A percentile compares a stretch with the other conserved stretches of the same genome.
phyloP scores from a whole-genome alignment of 176 grass and related monocot genomes.

The Phoenix roebelenii region DNA sequence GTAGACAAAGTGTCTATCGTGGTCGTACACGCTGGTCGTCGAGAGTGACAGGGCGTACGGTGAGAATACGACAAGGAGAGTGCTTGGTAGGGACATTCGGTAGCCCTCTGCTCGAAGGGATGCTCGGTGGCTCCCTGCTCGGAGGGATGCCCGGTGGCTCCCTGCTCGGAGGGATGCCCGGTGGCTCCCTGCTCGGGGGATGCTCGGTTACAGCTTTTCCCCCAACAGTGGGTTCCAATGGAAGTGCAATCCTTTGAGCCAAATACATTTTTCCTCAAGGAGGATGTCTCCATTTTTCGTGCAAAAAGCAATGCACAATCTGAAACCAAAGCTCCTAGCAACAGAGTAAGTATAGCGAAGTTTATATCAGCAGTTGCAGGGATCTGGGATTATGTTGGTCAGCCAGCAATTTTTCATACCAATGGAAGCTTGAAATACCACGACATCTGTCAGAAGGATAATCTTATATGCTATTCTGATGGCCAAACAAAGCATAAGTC shows the following conservation, averaged over 20 bases:
- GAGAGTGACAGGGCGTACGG: no score
- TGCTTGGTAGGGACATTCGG: no score
- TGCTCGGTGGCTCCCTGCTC: no score
- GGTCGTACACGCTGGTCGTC: no score
- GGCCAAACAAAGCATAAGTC: conserved; percentile 22
- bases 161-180: no score
- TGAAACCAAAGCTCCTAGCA: conserved; percentile 29
- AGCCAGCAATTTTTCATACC: conserved; percentile 29
- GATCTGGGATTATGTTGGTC: conserved; percentile 63
- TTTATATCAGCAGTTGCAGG: conserved; percentile 40
- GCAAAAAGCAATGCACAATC: conserved; percentile 23
- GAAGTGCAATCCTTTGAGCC: conserved; percentile 24
- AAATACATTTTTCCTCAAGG: conserved; percentile 33
- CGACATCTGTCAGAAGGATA: conserved; percentile 22
- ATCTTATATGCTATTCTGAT: conserved; percentile 23
- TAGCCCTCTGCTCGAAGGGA: no score
- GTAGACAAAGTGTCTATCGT: no score
- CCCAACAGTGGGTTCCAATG: conserved; percentile 32
- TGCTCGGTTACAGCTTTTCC: no score
- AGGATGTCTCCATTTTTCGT: conserved; percentile 11
- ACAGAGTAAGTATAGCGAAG: conserved; percentile 42
- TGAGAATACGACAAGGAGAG: no score
- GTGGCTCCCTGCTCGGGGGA: no score
- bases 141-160: no score
- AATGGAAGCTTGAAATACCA: conserved; percentile 27